These are phyloP conservation scores for Syncephalis fuscata DNA, from an alignment of 371 early-diverging fungal genomes.

Conservation along the genomic window DNA sequence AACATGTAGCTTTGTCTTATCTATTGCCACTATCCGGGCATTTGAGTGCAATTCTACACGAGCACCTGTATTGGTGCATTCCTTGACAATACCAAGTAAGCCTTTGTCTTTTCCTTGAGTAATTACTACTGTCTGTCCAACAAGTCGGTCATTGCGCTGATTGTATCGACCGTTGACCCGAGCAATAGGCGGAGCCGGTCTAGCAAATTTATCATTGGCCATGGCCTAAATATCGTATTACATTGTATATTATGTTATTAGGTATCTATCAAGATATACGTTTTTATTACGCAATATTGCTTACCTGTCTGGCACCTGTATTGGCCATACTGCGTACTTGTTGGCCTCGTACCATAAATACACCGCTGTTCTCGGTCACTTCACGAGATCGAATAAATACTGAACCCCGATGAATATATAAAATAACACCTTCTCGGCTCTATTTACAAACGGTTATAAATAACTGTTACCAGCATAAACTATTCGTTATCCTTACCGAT, in stretches of 20 bases:
- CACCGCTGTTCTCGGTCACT: conserved; percentile 29
- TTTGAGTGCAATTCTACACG: conserved; percentile 93
- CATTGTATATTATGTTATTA: conserved; percentile 13
- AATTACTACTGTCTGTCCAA: conserved; percentile 79
- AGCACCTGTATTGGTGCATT: conserved; percentile 52
- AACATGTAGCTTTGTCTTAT: conserved; percentile 50
- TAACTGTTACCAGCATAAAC: not conserved
- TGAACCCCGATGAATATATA: conserved; percentile 16
- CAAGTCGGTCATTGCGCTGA: conserved; percentile 65
- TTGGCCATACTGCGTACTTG: conserved; percentile 16
- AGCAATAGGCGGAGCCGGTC: conserved; percentile 6
- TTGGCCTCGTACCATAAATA: conserved; percentile 27
- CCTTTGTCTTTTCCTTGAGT: conserved; percentile 93
- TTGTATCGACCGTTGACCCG: conserved; percentile 47
- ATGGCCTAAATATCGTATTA: conserved; percentile 9
- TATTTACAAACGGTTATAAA: conserved; percentile 1
- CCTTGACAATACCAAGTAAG: conserved; percentile 92
- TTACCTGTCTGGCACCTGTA: conserved; percentile 12
- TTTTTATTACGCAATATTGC: conserved; percentile 13
- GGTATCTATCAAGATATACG: too few relatives aligned
- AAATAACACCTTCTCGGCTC: conserved; percentile 19
- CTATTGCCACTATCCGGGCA: conserved; percentile 56
- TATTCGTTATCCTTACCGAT: too few relatives aligned
- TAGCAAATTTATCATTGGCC: conserved; percentile 7
- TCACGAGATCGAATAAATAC: conserved; percentile 16